These are phyloP conservation scores for Populus nigra DNA, from an alignment of 345 rosid genomes.

Conservation along the genomic window DNA sequence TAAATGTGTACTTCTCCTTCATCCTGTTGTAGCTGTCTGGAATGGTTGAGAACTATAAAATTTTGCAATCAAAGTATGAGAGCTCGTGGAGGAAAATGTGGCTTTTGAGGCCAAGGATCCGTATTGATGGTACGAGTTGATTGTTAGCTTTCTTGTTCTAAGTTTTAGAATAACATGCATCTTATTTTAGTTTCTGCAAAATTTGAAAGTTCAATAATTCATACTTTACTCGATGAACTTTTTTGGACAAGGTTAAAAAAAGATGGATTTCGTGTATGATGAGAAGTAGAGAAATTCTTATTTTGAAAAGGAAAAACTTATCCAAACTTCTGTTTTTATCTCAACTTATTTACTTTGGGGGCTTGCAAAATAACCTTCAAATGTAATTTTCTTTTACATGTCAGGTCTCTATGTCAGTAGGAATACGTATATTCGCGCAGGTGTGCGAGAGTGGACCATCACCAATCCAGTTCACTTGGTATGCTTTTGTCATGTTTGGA, in stretches of 20 bases:
- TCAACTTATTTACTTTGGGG: neutral
- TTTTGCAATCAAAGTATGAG: conserved; percentile 71
- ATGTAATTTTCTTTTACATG: conserved; percentile 13
- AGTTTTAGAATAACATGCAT: neutral
- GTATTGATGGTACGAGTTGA: conserved; percentile 69
- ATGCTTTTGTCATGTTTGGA: conserved; percentile 24
- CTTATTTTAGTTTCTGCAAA: neutral
- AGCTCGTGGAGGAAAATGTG: conserved; percentile 99
- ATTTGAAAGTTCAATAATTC: neutral
- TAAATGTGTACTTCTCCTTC: conserved; percentile 5
- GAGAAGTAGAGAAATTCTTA: neutral
- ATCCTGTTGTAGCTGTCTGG: conserved; percentile 52
- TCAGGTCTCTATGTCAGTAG: conserved; percentile 93
- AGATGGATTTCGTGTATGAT: no score
- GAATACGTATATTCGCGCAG: conserved; percentile 85
- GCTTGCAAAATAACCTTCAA: neutral
- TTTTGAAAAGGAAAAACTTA: no score
- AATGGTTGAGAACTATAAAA: conserved; percentile 71
- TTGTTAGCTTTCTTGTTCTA: neutral
- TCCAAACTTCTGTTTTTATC: neutral
- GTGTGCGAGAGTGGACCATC: conserved; percentile 82
- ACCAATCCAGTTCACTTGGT: conserved; percentile 97
- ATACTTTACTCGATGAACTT: no score
- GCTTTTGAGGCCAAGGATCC: conserved; percentile 85
- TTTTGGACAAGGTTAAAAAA: no score